Evolutionary conservation across 2,329 filamentous ascomycete species (phyloP).

Genomic region (Cladosporium sp.): DNA sequence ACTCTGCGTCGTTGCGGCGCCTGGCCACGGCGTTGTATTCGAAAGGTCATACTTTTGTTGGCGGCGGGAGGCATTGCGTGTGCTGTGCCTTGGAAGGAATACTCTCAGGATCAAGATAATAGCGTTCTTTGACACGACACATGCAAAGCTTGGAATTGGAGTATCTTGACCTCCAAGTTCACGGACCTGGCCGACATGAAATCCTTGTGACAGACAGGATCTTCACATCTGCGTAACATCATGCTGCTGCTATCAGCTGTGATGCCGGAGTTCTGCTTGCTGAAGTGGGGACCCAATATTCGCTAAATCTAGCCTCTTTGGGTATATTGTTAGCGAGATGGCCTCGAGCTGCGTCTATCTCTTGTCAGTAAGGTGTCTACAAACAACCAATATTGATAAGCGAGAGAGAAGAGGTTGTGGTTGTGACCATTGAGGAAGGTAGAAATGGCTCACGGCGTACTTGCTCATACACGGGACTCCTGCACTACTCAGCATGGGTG

Average conservation of each 20-base stretch:
- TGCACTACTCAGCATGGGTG: neutral
- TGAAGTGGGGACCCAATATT: neutral
- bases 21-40: neutral
- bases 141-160: too few relatives aligned
- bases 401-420: too few relatives aligned
- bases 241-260: neutral
- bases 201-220: neutral
- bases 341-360: neutral
- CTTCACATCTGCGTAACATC: neutral
- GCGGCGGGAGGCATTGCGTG: neutral
- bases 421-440: too few relatives aligned
- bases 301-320: neutral
- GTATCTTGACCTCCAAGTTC: too few relatives aligned
- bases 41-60: neutral
- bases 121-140: too few relatives aligned
- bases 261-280: neutral
- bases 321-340: neutral
- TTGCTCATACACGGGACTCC: too few relatives aligned
- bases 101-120: too few relatives aligned
- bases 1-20: neutral
- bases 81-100: neutral
- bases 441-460: too few relatives aligned
- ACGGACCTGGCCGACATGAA: neutral
- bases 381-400: too few relatives aligned
- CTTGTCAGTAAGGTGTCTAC: too few relatives aligned